phyloP scores from a whole-genome alignment of 352 stramenopile species.

The Phytopythium boreale region DNA sequence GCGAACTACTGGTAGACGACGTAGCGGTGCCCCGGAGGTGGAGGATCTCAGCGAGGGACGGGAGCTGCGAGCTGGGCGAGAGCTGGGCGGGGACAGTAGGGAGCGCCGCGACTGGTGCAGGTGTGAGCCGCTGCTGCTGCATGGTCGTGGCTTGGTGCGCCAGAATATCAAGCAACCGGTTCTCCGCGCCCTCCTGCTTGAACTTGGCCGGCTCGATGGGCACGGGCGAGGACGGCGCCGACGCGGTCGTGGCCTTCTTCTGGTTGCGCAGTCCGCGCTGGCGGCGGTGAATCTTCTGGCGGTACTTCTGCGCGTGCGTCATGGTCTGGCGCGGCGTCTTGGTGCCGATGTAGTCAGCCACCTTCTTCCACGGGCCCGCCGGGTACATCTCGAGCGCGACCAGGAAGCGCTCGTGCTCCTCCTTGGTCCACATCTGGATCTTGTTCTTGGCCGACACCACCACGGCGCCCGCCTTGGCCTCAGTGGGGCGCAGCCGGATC shows the following conservation, averaged over 20 bases:
- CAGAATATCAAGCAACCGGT: constrained; percentile 61
- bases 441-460: constrained; percentile 81
- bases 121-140: constrained; percentile 15
- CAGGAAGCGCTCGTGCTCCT: constrained; percentile 85
- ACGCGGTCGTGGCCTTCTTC: constrained; percentile 38
- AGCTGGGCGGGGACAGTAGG: constrained; percentile 16
- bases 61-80: constrained; percentile 51
- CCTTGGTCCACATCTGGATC: constrained; percentile 85
- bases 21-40: constrained; percentile 40
- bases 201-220: constrained; percentile 29
- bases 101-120: constrained; percentile 4
- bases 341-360: constrained; percentile 81
- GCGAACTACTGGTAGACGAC: neutral
- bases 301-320: constrained; percentile 84
- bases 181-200: constrained; percentile 32
- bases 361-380: constrained; percentile 80
- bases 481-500: constrained; percentile 72
- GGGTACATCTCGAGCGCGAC: constrained; percentile 84
- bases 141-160: constrained; percentile 57
- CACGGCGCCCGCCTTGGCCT: constrained; percentile 75
- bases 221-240: constrained; percentile 10
- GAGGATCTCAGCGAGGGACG: constrained; percentile 68
- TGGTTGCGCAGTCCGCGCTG: constrained; percentile 74
- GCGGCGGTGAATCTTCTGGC: constrained; percentile 81
- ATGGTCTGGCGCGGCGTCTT: constrained; percentile 93